These are phyloP conservation scores for Streptanthus diversifolius DNA, from an alignment of 345 rosid genomes.

Conservation along the genomic window DNA sequence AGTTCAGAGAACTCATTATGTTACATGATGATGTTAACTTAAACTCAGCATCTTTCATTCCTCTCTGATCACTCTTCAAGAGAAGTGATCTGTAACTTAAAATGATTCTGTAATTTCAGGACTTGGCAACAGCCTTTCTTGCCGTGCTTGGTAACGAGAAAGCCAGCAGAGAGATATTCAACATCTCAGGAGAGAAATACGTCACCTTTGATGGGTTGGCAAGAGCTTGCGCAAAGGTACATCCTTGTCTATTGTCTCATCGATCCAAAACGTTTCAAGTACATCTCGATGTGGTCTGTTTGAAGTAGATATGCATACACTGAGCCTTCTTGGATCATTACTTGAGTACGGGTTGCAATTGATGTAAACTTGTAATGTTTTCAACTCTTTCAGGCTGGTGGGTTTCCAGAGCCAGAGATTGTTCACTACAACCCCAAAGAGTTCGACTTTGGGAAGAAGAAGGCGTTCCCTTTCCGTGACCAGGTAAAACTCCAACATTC, in stretches of 20 bases:
- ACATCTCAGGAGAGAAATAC: constrained; percentile 89
- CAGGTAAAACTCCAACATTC: constrained; percentile 49
- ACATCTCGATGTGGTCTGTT: background rate
- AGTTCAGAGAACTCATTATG: background rate
- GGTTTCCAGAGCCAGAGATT: constrained; percentile 93
- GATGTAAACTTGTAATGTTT: constrained; percentile 5
- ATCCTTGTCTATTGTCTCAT: constrained; percentile 2
- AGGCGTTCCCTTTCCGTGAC: constrained; percentile 97
- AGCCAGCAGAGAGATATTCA: constrained; percentile 80
- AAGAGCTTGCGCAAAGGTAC: constrained; percentile 92
- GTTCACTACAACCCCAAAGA: constrained; percentile 86
- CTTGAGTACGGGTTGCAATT: background rate
- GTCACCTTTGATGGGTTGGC: constrained; percentile 93
- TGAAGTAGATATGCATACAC: background rate
- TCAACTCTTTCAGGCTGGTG: constrained; percentile 61
- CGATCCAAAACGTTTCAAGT: background rate
- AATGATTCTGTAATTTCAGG: constrained; percentile 44
- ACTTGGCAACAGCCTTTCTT: constrained; percentile 76
- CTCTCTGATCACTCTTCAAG: background rate
- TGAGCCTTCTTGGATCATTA: background rate
- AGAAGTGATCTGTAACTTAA: constrained; percentile 8
- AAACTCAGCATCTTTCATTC: background rate
- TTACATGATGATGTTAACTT: background rate
- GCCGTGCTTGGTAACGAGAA: constrained; percentile 79
- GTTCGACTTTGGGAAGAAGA: constrained; percentile 92